Evolutionary conservation across 2,329 filamentous ascomycete species (phyloP), one percentile per base, ranked within the genome.

Genomic region (Orbilia brochopaga): DNA sequence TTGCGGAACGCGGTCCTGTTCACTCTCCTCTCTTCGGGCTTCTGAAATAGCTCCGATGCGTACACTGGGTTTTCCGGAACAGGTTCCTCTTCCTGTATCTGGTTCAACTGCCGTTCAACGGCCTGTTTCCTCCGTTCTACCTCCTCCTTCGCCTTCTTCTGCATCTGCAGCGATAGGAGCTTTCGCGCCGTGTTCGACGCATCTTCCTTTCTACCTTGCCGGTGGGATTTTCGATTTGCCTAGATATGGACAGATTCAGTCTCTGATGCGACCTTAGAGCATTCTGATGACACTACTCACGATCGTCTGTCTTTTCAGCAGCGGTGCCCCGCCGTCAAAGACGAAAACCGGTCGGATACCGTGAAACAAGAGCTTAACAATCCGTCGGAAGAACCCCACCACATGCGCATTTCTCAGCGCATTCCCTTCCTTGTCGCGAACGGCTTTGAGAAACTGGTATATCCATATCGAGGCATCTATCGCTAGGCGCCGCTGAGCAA

Each of bases 381-480:
- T 96, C 72, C 94, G 88, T 57, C 94, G 90, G 81, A 99, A 99
- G 85, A 99, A 99, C 42, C 95, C 94, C 48, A 99, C 91, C 37
- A 99, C 87, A 78, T 99, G 94, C 30, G 91, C 93, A 81, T 97
- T 99, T 74, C 92, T 91, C 58, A 99, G 84, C 0, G 94, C 94
- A 78, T 99, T 96, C 60, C 94, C 94, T 80, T 99, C 94, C 78
- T 97, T 97, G 81, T 99, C 94, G 77, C 94, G 92, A 10, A 99
- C 94, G 8, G 95, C 94, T 82, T 99, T 99, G 77, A 99, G 87
- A 78, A 99, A 99, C 79, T 99, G 94, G 83, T 99, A 99, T 77
- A 99, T 97, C 94, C 94, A 99, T 79, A 99, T 99, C 11, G 92
- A 97, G 67, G 95, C 94, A 81, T 99, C 94, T 75, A 99, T 91